phyloP scores from a whole-genome alignment of 257 asterid species.

The Voacanga thouarsii region DNA sequence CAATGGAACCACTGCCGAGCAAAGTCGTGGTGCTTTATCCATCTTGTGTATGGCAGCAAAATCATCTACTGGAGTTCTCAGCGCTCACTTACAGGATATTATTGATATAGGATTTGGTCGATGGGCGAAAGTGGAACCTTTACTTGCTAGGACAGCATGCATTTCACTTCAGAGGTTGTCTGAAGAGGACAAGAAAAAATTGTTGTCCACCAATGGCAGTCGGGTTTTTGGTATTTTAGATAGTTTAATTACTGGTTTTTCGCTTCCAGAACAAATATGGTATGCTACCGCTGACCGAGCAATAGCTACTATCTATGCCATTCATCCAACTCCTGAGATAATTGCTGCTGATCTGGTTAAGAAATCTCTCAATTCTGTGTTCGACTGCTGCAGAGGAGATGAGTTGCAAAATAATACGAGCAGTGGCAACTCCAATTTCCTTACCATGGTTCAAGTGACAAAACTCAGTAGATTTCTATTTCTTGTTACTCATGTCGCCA shows the following conservation, averaged over 20 bases:
- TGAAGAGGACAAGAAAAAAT: constrained; percentile 78
- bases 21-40: constrained; percentile 94
- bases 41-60: constrained; percentile 95
- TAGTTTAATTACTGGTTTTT: constrained; percentile 56
- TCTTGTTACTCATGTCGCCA: constrained; percentile 78
- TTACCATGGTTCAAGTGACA: constrained; percentile 55
- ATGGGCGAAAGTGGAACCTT: constrained; percentile 93
- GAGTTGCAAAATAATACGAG: constrained; percentile 43
- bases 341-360: constrained; percentile 69
- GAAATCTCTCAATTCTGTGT: constrained; percentile 66
- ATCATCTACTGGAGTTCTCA: constrained; percentile 62
- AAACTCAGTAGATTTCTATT: constrained; percentile 72
- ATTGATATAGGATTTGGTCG: constrained; percentile 96
- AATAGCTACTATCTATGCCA: constrained; percentile 63
- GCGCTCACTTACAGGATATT: constrained; percentile 88
- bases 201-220: constrained; percentile 62
- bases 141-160: constrained; percentile 95
- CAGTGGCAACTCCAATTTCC: constrained; percentile 34
- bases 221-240: constrained; percentile 76
- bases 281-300: constrained; percentile 91
- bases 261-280: constrained; percentile 82
- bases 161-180: constrained; percentile 77
- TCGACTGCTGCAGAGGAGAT: constrained; percentile 40
- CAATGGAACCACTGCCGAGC: constrained; percentile 85
- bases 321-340: constrained; percentile 88